A percentile compares a stretch with the other conserved stretches of the same genome.
These are phyloP conservation scores for Tylopilus rubrobrunneus DNA, from an alignment of 768 basidiomycete genomes.

Conservation along the genomic window DNA sequence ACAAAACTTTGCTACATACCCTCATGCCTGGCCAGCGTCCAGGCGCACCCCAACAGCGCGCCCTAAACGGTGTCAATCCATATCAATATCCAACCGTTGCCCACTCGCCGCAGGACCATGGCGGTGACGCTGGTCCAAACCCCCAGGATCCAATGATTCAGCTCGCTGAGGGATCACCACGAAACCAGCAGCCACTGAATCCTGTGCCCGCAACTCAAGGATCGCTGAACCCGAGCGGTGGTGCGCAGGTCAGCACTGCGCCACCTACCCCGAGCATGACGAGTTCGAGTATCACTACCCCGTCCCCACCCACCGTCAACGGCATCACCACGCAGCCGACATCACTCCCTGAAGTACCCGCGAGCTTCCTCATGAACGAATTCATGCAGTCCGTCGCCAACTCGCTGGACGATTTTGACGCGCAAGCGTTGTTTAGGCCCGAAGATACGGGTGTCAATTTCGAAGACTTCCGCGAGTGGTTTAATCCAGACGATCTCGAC, in stretches of 20 bases:
- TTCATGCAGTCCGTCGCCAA: slow-evolving; percentile 44
- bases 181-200: slow-evolving; percentile 34
- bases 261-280: slow-evolving; percentile 37
- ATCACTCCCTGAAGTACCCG: slow-evolving; percentile 25
- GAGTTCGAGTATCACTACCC: slow-evolving; percentile 32
- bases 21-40: slow-evolving; percentile 34
- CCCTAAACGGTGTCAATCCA: slow-evolving; percentile 42
- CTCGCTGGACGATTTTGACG: slow-evolving; percentile 39
- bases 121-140: slow-evolving; percentile 29
- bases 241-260: slow-evolving; percentile 30
- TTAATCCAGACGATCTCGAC: slow-evolving; percentile 49
- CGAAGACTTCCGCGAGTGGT: slow-evolving; percentile 77
- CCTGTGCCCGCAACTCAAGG: slow-evolving; percentile 25
- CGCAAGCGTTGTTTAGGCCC: slow-evolving; percentile 37
- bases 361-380: slow-evolving; percentile 29
- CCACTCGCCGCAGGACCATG: slow-evolving; percentile 51
- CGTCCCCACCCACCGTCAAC: slow-evolving; percentile 35
- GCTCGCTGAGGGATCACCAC: slow-evolving; percentile 43
- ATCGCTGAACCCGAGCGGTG: slow-evolving; percentile 14
- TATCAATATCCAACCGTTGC: slow-evolving; percentile 67
- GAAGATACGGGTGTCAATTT: slow-evolving; percentile 53
- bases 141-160: slow-evolving; percentile 42
- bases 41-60: slow-evolving; percentile 37
- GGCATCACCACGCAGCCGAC: slow-evolving; percentile 27
- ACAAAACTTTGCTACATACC: slow-evolving; percentile 31